These are phyloP conservation scores for Cetradonia linearis DNA, from an alignment of 495 filamentous ascomycete species.

Conservation along the genomic window DNA sequence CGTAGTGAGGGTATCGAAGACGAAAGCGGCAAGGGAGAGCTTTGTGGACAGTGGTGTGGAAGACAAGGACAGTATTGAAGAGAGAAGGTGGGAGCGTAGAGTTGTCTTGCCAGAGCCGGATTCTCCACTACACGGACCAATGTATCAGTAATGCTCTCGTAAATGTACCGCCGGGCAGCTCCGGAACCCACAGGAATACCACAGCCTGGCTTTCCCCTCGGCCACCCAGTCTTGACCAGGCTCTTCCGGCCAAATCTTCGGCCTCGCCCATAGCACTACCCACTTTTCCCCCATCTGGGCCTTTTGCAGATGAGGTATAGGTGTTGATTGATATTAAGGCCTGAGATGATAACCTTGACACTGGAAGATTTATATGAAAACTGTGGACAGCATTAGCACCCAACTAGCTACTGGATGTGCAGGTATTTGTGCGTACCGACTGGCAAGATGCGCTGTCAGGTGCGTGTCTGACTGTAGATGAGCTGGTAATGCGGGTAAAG, in stretches of 20 bases:
- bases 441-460: conserved; percentile 88
- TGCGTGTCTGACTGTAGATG: conserved; percentile 96
- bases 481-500: conserved; percentile 73
- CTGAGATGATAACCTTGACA: conserved; percentile 78
- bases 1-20: conserved; percentile 91
- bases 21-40: conserved; percentile 81
- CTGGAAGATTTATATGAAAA: conserved; percentile 82
- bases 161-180: background rate
- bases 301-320: conserved; percentile 75
- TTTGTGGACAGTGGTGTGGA: conserved; percentile 88
- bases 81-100: conserved; percentile 75
- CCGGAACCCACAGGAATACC: conserved; percentile 68
- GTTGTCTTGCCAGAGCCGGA: conserved; percentile 94
- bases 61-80: conserved; percentile 72
- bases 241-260: conserved; percentile 77
- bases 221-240: conserved; percentile 74
- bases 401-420: background rate
- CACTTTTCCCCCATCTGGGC: conserved; percentile 77
- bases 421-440: conserved; percentile 42
- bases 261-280: conserved; percentile 79
- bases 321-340: conserved; percentile 87
- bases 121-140: conserved; percentile 56
- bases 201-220: conserved; percentile 87
- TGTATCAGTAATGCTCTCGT: background rate
- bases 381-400: conserved; percentile 23